Percentiles rank a stretch among this genome's conserved stretches.
phyloP scores from a whole-genome alignment of 2,329 filamentous ascomycete genomes.

The Cladosporium sp. region DNA sequence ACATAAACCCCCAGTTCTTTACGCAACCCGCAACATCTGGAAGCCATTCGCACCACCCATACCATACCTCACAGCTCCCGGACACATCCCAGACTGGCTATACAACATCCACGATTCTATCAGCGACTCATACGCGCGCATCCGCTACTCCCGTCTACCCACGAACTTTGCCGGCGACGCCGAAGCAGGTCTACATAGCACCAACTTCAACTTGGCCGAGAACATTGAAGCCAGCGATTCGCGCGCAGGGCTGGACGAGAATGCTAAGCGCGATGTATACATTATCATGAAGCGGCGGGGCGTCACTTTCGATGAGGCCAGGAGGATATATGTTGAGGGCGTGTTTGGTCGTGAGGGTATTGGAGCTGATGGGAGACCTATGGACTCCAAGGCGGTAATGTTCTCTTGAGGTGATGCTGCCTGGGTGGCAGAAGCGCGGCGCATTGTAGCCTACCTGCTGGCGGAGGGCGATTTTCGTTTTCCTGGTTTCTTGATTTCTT shows the following conservation, averaged over 20 bases:
- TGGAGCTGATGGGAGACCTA: slow-evolving; percentile 79
- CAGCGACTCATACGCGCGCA: slow-evolving; percentile 48
- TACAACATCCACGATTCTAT: slow-evolving; percentile 49
- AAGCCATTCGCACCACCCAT: slow-evolving; percentile 64
- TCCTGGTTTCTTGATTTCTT: neutral
- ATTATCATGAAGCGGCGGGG: slow-evolving; percentile 85
- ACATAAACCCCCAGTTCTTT: slow-evolving; percentile 58
- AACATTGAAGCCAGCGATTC: slow-evolving; percentile 80
- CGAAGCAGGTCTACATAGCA: slow-evolving; percentile 80
- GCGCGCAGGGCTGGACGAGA: slow-evolving; percentile 76
- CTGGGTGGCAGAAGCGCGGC: neutral
- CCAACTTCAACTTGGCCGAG: slow-evolving; percentile 75
- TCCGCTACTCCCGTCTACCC: slow-evolving; percentile 76
- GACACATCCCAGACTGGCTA: slow-evolving; percentile 53
- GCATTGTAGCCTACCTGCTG: neutral
- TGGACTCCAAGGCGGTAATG: slow-evolving; percentile 93
- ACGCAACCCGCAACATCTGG: slow-evolving; percentile 80
- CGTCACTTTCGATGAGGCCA: slow-evolving; percentile 86
- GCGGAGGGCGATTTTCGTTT: neutral
- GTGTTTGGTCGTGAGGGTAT: slow-evolving; percentile 86
- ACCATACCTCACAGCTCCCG: slow-evolving; percentile 50
- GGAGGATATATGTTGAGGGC: slow-evolving; percentile 81
- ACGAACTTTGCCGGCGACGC: slow-evolving; percentile 75
- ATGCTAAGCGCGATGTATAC: slow-evolving; percentile 77
- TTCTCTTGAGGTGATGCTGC: slow-evolving; percentile 62